phyloP scores from a whole-genome alignment of 768 basidiomycete species.

The Cystofilobasidium ferigula region DNA sequence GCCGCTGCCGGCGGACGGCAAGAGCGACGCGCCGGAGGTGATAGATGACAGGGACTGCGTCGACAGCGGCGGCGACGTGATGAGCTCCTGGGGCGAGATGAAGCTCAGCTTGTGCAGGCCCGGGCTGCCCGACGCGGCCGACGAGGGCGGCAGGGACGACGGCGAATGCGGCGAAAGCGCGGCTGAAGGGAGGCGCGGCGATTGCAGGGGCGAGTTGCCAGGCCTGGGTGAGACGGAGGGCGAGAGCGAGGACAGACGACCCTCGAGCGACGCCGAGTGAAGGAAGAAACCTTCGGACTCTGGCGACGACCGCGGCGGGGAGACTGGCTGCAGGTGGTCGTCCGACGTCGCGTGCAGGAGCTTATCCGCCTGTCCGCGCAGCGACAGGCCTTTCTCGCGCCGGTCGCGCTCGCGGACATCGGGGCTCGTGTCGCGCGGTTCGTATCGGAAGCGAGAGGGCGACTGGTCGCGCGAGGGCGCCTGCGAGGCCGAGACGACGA shows the following conservation, averaged over 20 bases:
- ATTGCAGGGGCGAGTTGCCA: background rate
- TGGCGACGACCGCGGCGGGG: slow-evolving; percentile 3
- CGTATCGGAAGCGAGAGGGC: background rate
- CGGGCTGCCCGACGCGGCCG: slow-evolving; percentile 5
- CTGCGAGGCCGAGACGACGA: slow-evolving; percentile 18
- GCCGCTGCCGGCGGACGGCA: background rate
- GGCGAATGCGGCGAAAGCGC: background rate
- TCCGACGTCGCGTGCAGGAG: slow-evolving; percentile 6
- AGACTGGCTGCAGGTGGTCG: background rate
- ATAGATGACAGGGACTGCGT: slow-evolving; percentile 16
- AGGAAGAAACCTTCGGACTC: background rate
- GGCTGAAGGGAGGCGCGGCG: background rate
- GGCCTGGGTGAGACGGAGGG: background rate
- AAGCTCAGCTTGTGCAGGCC: slow-evolving; percentile 10
- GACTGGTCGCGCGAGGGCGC: slow-evolving; percentile 6
- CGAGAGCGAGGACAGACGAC: background rate
- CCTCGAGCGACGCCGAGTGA: background rate
- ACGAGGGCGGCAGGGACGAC: background rate
- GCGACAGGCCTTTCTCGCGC: background rate
- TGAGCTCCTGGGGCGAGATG: slow-evolving; percentile 20
- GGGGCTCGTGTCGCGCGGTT: background rate
- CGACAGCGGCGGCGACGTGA: slow-evolving; percentile 18
- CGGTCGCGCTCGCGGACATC: slow-evolving; percentile 1
- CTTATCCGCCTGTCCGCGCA: slow-evolving; percentile 9
- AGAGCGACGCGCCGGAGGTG: slow-evolving; percentile 12